Base-by-base conservation (phyloP, 345 rosid species). In the Salix purpurea region DNA sequence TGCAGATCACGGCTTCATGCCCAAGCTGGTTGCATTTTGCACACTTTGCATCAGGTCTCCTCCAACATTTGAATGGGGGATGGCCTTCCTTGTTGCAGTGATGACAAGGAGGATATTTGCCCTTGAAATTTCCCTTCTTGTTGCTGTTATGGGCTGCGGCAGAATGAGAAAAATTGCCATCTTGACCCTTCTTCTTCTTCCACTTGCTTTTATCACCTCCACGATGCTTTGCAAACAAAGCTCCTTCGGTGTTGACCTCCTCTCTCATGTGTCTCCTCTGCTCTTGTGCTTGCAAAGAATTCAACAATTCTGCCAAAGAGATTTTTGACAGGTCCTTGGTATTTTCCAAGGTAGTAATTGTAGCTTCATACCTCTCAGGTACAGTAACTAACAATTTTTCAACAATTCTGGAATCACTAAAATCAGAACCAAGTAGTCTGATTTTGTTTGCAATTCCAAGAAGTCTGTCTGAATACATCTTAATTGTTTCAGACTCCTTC, bases 61-160 rank as follows among this genome's bases (percentile, higher is more conserved):
- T 24, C 67, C 36, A 64, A 34, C 67, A 64, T 16, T 64, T 64
- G 34, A 24, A 26, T 9, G 34, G 67, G 3, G 67, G 67, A 15
- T 64, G 67, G 13, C 21, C 36, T 28, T 64, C 16, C 48, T 42
- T 28, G 28, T 64, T 4, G 7, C 66, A 24, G n/a, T 24, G 66
- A 23, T 24, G 28, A 18, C 37, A 28, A 64, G 18, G 37, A 64
- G 67, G 67, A 28, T 7, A 64, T 42, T 42, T 42, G 11, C 48
- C 15, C 4, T 42, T 42, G 48, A 42, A 42, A 4, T 4, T 42
- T 42, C 48, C 48, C 11, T 42, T 42, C 11, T 42, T 42, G 48
- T 15, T 42, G 0, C 14, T 10, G 2, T 42, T 58, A 2, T 37
- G 0, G 0, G 7, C 0, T 11, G 5, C 4, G 0, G 0, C 6